Evolutionary conservation across 495 filamentous ascomycete species (phyloP).

Genomic region (Penicillium longicatenatum): DNA sequence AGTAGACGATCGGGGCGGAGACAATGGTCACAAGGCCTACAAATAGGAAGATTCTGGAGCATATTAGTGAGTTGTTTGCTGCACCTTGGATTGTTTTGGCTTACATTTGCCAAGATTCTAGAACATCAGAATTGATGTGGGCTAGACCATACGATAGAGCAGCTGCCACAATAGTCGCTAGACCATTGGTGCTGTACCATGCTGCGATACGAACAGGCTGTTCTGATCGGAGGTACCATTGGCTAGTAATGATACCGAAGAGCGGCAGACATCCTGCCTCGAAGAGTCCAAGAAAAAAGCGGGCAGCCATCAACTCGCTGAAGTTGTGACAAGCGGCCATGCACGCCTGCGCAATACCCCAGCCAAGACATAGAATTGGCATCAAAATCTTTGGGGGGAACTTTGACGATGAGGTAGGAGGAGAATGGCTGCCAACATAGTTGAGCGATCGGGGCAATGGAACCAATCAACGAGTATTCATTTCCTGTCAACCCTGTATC

Average conservation of each 20-base stretch:
- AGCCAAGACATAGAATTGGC: conserved; percentile 57
- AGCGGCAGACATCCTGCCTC: conserved; percentile 62
- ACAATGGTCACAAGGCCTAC: conserved; percentile 52
- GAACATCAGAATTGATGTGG: conserved; percentile 50
- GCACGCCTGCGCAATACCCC: conserved; percentile 49
- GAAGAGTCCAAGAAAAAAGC: conserved; percentile 51
- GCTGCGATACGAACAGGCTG: conserved; percentile 52
- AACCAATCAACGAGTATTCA: conserved; percentile 63
- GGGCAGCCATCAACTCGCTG: conserved; percentile 43
- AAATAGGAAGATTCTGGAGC: conserved; percentile 44
- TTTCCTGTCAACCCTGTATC: conserved; percentile 57
- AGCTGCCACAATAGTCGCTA: conserved; percentile 51
- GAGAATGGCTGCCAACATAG: conserved; percentile 69
- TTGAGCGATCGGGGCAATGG: conserved; percentile 64
- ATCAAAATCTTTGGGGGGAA: conserved; percentile 66
- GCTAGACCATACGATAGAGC: conserved; percentile 53
- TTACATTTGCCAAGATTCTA: conserved; percentile 66
- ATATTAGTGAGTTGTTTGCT: neutral
- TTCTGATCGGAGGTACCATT: conserved; percentile 53
- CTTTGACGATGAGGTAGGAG: conserved; percentile 63
- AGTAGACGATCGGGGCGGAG: conserved; percentile 45
- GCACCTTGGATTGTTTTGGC: conserved; percentile 2
- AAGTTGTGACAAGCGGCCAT: conserved; percentile 51
- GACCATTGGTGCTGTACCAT: conserved; percentile 53
- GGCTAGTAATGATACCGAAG: conserved; percentile 53